Percentiles rank a stretch among this genome's conserved stretches.
Conservation (phyloP, 768 basidiomycete species). For the Russula abietina region DNA sequence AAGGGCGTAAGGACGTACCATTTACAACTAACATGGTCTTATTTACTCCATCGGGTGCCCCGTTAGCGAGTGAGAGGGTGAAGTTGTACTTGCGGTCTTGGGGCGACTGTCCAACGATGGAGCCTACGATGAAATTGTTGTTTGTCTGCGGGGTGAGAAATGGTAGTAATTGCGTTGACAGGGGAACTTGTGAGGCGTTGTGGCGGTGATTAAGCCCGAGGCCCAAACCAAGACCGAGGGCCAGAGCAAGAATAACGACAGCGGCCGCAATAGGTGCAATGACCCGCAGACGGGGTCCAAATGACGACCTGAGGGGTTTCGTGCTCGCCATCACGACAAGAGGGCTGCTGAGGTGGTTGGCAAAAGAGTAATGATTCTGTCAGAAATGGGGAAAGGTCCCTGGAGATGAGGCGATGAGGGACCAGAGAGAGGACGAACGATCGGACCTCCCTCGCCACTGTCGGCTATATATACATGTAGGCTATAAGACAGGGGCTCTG, state of each 20-base stretch:
- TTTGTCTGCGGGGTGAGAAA: slow-evolving; percentile 1
- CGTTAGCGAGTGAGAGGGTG: slow-evolving; percentile 35
- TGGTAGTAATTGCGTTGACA: slow-evolving; percentile 6
- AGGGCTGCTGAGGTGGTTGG: neutral
- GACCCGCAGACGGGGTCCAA: neutral
- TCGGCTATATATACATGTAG: no score
- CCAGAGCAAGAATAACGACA: slow-evolving; percentile 23
- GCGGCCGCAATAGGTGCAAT: neutral
- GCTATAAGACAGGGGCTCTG: no score
- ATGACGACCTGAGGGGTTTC: neutral
- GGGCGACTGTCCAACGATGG: slow-evolving; percentile 26
- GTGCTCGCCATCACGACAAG: neutral
- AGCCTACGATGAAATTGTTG: slow-evolving; percentile 21
- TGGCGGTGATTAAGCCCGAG: slow-evolving; percentile 21
- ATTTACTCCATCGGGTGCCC: slow-evolving; percentile 39
- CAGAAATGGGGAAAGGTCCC: no score
- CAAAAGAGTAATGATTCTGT: neutral
- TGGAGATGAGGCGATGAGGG: no score
- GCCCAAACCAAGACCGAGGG: slow-evolving; percentile 29
- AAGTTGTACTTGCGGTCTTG: slow-evolving; percentile 42
- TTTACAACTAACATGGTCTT: slow-evolving; percentile 45
- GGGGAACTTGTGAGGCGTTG: neutral
- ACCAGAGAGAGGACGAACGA: no score
- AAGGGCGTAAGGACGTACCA: slow-evolving; percentile 27
- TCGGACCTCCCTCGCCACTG: no score